phyloP scores from a whole-genome alignment of 352 stramenopile genomes.

The Stephanocyclus meneghinianus region DNA sequence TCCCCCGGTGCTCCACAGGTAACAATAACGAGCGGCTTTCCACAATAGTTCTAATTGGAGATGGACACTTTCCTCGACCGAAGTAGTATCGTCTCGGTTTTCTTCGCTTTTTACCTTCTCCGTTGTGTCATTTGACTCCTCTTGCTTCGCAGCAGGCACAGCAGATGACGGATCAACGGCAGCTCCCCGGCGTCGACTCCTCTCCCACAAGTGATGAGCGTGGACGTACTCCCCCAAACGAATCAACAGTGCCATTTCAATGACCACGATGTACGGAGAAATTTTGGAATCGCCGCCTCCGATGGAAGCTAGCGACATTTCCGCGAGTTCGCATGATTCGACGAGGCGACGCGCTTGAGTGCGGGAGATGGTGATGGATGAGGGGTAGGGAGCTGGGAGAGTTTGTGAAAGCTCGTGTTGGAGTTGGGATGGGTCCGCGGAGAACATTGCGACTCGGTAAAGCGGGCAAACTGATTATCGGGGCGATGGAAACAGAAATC shows the following conservation, averaged over 20 bases:
- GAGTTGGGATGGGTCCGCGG: not conserved
- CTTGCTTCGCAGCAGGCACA: not conserved
- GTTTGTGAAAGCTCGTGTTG: not conserved
- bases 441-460: conserved; percentile 4
- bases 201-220: conserved; percentile 40
- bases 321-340: conserved; percentile 41
- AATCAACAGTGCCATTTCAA: conserved; percentile 48
- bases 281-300: not conserved
- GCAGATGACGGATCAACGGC: not conserved
- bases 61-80: conserved; percentile 8
- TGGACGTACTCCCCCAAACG: conserved; percentile 51
- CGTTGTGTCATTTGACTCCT: not conserved
- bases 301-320: conserved; percentile 15
- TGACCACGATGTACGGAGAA: conserved; percentile 26
- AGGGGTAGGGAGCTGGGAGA: conserved; percentile 10
- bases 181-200: not conserved
- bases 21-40: conserved; percentile 40
- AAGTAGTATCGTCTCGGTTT: not conserved
- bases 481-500: not conserved
- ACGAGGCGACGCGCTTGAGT: conserved; percentile 23
- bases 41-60: conserved; percentile 40
- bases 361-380: conserved; percentile 34
- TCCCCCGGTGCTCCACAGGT: conserved; percentile 42
- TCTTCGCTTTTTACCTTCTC: not conserved
- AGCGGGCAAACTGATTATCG: not conserved